phyloP scores from a whole-genome alignment of 495 filamentous ascomycete genomes.

The Neurospora sp. region DNA sequence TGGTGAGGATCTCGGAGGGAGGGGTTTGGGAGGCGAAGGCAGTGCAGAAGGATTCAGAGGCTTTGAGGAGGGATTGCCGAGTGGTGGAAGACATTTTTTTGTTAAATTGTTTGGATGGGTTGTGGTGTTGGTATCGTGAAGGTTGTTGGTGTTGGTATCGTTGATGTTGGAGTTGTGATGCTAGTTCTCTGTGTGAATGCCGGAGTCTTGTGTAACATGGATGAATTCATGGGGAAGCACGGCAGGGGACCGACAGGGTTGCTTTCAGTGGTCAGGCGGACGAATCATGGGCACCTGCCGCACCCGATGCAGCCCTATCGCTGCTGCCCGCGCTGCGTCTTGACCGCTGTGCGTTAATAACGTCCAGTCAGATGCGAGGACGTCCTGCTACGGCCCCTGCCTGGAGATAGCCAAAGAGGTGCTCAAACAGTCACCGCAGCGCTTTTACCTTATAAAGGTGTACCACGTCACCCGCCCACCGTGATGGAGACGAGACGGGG shows the following conservation, averaged over 20 bases:
- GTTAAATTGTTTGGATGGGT: not conserved
- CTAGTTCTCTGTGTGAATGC: not conserved
- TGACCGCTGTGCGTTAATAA: not conserved
- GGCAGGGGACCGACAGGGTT: not conserved
- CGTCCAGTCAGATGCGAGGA: not conserved
- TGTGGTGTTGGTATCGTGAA: not conserved
- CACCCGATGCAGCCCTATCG: not conserved
- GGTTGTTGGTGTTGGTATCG: not conserved
- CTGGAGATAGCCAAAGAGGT: not conserved
- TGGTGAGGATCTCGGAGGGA: constrained; percentile 27
- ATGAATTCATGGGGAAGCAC: not conserved
- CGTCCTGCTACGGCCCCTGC: not conserved
- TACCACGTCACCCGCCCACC: not conserved
- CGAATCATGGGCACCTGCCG: not conserved
- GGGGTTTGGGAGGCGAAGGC: constrained; percentile 32
- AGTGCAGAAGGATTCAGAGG: constrained; percentile 36
- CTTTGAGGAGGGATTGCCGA: constrained; percentile 29
- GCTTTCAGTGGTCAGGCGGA: not conserved
- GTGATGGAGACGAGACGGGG: not conserved
- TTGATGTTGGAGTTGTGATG: not conserved
- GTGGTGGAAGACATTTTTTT: not conserved
- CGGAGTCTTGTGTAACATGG: not conserved
- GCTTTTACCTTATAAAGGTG: not conserved
- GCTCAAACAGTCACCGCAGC: not conserved
- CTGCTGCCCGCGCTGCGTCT: not conserved